phyloP scores from a whole-genome alignment of 345 rosid species.

The Turnera subulata region DNA sequence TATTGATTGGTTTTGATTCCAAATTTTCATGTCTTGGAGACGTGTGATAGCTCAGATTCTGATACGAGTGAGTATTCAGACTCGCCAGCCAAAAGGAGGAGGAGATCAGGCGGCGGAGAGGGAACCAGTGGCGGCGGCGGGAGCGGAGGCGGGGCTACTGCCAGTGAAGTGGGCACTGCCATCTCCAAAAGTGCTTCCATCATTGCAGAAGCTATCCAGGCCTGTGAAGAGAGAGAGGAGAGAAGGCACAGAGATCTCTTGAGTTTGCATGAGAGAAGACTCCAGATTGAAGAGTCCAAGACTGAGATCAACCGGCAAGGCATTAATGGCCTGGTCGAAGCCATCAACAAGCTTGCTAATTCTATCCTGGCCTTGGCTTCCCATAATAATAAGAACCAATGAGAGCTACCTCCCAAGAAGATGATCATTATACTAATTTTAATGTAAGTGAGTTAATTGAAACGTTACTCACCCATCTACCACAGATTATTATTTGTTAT shows the following conservation, averaged over 20 bases:
- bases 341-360: constrained; percentile 80
- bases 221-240: constrained; percentile 63
- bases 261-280: constrained; percentile 57
- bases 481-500: too few relatives aligned
- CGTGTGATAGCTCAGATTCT: constrained; percentile 64
- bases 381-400: constrained; percentile 38
- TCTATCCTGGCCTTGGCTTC: constrained; percentile 73
- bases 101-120: constrained; percentile 24
- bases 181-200: constrained; percentile 67
- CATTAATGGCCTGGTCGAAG: constrained; percentile 59
- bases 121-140: constrained; percentile 22
- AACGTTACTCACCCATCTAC: too few relatives aligned
- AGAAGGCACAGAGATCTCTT: constrained; percentile 67
- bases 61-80: constrained; percentile 74
- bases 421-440: constrained; percentile 16
- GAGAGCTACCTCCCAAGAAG: constrained; percentile 27
- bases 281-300: constrained; percentile 64
- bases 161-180: constrained; percentile 48
- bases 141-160: neutral
- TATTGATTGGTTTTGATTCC: neutral
- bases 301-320: constrained; percentile 57
- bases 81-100: constrained; percentile 65
- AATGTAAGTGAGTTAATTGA: too few relatives aligned
- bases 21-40: constrained; percentile 21
- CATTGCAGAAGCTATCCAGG: constrained; percentile 72